Evolutionary conservation across 352 stramenopile species (phyloP).

Genomic region (Elongisporangium undulatum): DNA sequence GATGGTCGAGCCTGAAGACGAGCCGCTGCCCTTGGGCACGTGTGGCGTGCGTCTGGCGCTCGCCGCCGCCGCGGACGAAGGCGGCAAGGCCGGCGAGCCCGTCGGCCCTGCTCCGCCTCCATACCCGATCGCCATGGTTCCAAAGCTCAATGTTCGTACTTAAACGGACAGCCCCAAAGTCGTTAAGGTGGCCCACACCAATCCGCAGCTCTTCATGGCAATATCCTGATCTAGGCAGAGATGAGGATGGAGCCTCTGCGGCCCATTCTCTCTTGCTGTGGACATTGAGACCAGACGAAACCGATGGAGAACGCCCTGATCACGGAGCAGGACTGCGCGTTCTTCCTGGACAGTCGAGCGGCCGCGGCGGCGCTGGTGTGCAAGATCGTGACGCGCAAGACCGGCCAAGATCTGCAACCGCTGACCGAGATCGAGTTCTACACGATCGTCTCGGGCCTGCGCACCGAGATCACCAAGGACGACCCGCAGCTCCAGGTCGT

Average conservation of each 20-base stretch:
- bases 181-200: not conserved
- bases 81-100: not conserved
- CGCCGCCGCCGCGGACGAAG: not conserved
- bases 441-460: not conserved
- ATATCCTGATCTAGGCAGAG: not conserved
- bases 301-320: not conserved
- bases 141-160: not conserved
- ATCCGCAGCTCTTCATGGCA: not conserved
- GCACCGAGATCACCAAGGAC: not conserved
- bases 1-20: conserved; percentile 19
- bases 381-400: not conserved
- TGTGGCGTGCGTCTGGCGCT: not conserved
- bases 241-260: not conserved
- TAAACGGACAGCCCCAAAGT: not conserved
- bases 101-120: not conserved
- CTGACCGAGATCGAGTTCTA: not conserved
- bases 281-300: not conserved
- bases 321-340: not conserved
- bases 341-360: not conserved
- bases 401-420: not conserved
- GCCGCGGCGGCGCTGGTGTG: not conserved
- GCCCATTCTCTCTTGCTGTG: too few relatives aligned
- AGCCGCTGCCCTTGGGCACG: not conserved
- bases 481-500: not conserved
- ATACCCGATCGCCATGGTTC: not conserved